Evolutionary conservation across 257 asterid genomes (phyloP), one percentile per base, ranked within the genome.

Genomic region (Nicotiana obtusifolia): DNA sequence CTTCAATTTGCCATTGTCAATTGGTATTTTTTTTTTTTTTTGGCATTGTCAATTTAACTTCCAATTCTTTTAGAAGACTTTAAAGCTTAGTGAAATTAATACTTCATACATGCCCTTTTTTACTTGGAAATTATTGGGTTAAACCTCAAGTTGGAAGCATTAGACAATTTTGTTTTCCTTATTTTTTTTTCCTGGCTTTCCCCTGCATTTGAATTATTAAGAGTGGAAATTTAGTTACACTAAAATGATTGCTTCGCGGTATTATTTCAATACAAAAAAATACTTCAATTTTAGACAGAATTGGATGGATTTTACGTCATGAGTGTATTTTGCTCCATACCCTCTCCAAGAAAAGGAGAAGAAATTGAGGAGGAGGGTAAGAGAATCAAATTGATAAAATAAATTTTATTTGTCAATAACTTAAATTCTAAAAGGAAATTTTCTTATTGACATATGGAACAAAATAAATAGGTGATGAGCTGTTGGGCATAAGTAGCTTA

Each of bases 381-480:
- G 10, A 60, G 65, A 60, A 60, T 60, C 15, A 60, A 60, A 20
- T 20, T 20, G 30, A 7, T 60, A 20, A 60, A 60, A 20, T n/a
- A 13, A 8, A 60, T n/a, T n/a, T n/a, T n/a, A n/a, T 20, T 9
- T 6, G 65, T 60, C 62, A 19, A 57, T 41, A 41, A 8, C 2
- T 41, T 41, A 57, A 19, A 1, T 3, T 2, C n/a, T 19, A 5
- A 16, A 54, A 4, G 1, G 19, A 54, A 54, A 54, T 15, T 15
- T 54, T 19, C 11, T 57, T 5, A 57, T 57, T 57, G 62, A 8
- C 26, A 3, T 57, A 54, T 7, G 31, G 14, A 31, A 30, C 6
- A 41, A 41, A 41, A 69, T 41, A 41, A 20, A 69, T 69, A 41
- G 31, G 41, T 41, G 78, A 71, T 71, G 78, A 71, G 78, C 78